phyloP scores from a whole-genome alignment of 225 moss, liverwort and hornwort genomes.

The Pseudoscleropodium purum region DNA sequence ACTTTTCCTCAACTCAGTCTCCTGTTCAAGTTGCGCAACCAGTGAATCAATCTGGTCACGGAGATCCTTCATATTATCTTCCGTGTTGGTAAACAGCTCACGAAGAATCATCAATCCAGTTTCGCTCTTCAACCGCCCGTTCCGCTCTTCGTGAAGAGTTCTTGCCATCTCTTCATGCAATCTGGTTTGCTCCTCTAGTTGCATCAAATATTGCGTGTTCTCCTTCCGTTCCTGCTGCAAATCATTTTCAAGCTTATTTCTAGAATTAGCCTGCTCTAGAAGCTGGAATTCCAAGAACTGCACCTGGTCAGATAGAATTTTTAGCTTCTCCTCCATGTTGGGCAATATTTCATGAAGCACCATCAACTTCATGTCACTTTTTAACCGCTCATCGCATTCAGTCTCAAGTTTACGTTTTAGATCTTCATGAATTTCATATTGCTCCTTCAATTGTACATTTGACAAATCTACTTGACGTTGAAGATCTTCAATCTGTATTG shows the following conservation, averaged over 20 bases:
- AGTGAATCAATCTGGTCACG: constrained; percentile 32
- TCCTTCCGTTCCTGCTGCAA: constrained; percentile 20
- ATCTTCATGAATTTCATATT: neutral
- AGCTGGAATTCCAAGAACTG: constrained; percentile 22
- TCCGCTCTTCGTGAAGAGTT: constrained; percentile 38
- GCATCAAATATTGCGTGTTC: neutral
- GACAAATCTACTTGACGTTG: constrained; percentile 31
- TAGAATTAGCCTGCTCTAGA: constrained; percentile 24
- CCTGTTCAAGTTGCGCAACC: constrained; percentile 23
- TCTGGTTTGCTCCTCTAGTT: constrained; percentile 29
- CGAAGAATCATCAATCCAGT: constrained; percentile 11
- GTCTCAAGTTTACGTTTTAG: constrained; percentile 22
- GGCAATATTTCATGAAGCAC: constrained; percentile 17
- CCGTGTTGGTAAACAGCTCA: constrained; percentile 9
- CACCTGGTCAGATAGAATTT: constrained; percentile 24
- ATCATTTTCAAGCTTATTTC: constrained; percentile 29
- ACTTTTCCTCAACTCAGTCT: constrained; percentile 32
- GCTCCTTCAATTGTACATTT: neutral
- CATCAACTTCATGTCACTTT: constrained; percentile 25
- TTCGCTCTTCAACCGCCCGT: constrained; percentile 38
- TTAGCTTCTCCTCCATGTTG: constrained; percentile 21
- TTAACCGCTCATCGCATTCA: constrained; percentile 22
- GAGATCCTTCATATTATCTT: constrained; percentile 36
- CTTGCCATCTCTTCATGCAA: constrained; percentile 26
- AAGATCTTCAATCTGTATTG: constrained; percentile 35